Conservation (phyloP, 768 basidiomycete genomes). For the Mycena rosella region DNA sequence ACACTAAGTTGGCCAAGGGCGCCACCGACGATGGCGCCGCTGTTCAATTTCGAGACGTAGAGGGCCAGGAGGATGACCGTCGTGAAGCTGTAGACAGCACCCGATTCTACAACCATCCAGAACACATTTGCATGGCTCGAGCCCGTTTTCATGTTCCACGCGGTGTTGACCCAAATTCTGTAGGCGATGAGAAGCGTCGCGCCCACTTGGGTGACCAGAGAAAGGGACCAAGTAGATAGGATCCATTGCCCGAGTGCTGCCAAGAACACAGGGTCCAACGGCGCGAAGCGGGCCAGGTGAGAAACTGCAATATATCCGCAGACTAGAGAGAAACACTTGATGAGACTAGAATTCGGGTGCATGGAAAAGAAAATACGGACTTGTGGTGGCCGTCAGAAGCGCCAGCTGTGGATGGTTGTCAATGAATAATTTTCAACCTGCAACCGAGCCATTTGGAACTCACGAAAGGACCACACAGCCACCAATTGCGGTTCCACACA, state of each 20-base stretch:
- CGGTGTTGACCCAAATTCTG: not conserved
- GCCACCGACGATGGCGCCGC: not conserved
- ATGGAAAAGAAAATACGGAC: too few species aligned
- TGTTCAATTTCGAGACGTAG: not conserved
- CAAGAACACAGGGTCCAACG: not conserved
- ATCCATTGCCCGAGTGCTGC: not conserved
- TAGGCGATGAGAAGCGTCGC: not conserved
- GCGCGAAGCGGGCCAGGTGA: not conserved
- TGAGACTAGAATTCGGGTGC: not conserved
- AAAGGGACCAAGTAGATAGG: not conserved
- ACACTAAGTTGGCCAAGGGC: conserved; percentile 1
- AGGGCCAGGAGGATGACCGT: not conserved
- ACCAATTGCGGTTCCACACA: not conserved
- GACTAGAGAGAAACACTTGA: not conserved
- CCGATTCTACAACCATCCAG: not conserved
- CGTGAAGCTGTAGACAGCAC: not conserved
- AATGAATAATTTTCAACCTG: not conserved
- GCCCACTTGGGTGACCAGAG: not conserved
- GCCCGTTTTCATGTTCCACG: not conserved
- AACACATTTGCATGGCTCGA: not conserved
- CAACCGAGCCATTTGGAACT: not conserved
- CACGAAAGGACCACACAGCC: not conserved
- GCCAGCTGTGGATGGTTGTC: too few species aligned
- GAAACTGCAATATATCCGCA: not conserved
- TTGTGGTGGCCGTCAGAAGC: too few species aligned